Evolutionary conservation across 257 asterid species (phyloP), one percentile per base, ranked within the genome.

Genomic region (Ligustrum vulgare): DNA sequence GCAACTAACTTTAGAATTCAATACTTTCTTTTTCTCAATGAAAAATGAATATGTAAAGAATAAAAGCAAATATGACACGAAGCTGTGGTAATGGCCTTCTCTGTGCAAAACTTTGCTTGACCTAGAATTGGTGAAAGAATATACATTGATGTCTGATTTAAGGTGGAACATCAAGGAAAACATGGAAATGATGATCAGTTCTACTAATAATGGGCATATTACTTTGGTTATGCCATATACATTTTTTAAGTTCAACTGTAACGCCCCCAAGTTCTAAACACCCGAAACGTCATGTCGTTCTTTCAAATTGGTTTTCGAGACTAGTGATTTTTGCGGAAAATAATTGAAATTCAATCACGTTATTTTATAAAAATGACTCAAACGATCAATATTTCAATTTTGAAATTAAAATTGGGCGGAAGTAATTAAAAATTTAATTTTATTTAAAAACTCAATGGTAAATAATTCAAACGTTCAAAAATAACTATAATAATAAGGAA

Each of bases 161-260:
- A 85, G 96, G 84, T 93, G 97, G 98, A 91, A 87, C 77, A 75
- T 90, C 84, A 89, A 86, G 85, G 82, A 89, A 84, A 87, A 89
- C 87, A 77, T 93, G 92, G 92, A 87, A 80, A 87, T 84, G 87
- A 80, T 84, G 80, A 83, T 89, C 73, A 82, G 89, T 86, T 90
- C 96, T 49, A 80, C 80, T 4, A 80, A 81, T 75, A 87, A 85
- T 84, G 95, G 89, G 70, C 92, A 82, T 58, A 75, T 93, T 73
- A 60, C 90, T 43, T 80, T 91, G 96, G 97, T 93, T 88, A 86
- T 75, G 32, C 49, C 73, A 64, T 76, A 67, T n/a, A 47, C 77
- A 39, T 33, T 18, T 76, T 54, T 66, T 34, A 28, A 76, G 60
- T 47, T 70, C 64, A 69, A 67, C 37, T 41, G 56, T 25, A 39